phyloP scores from a whole-genome alignment of 345 rosid species.

The Euphorbia pulcherrima region DNA sequence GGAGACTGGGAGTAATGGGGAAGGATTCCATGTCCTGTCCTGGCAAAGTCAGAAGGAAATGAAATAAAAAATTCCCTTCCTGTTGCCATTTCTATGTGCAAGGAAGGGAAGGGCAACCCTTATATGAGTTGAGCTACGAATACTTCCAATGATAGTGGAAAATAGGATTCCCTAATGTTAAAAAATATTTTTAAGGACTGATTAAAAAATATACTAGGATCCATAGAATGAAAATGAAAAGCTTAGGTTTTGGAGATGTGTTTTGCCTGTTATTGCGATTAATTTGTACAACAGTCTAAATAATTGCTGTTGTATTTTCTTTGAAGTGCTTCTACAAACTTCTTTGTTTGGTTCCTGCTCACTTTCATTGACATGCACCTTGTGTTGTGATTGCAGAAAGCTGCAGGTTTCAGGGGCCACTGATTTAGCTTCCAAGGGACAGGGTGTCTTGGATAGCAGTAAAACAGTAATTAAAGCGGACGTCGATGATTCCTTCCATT shows the following conservation, averaged over 20 bases:
- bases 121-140: background rate
- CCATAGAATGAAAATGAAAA: background rate
- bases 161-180: background rate
- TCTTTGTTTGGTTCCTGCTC: slow-evolving; percentile 9
- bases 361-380: slow-evolving; percentile 16
- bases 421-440: slow-evolving; percentile 82
- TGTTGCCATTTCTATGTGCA: background rate
- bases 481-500: slow-evolving; percentile 44
- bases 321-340: background rate
- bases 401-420: slow-evolving; percentile 87
- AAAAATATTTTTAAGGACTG: background rate
- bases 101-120: background rate
- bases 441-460: slow-evolving; percentile 59
- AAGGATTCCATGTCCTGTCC: background rate
- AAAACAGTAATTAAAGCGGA: slow-evolving; percentile 62
- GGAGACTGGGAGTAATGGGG: background rate
- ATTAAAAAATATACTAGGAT: background rate
- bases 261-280: background rate
- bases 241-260: background rate
- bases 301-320: background rate
- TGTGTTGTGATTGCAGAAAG: slow-evolving; percentile 50
- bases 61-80: background rate
- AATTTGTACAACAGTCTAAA: background rate
- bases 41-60: background rate
- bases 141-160: background rate